Evolutionary conservation across 208 protist genomes (phyloP).

Genomic region (Acanthamoeba sp.): DNA sequence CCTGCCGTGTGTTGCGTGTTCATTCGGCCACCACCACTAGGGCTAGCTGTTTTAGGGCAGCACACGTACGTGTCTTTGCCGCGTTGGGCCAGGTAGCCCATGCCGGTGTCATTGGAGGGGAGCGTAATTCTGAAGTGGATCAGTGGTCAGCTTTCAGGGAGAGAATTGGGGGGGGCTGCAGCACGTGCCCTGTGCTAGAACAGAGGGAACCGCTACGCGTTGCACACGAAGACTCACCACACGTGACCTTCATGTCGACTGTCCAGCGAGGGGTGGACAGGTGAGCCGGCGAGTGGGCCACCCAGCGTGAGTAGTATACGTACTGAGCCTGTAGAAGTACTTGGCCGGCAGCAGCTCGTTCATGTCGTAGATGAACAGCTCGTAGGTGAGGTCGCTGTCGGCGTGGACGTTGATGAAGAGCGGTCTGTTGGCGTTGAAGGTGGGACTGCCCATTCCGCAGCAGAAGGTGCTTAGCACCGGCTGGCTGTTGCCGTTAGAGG

Average conservation of each 20-base stretch:
- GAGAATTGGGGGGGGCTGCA: not conserved
- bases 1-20: too few species aligned
- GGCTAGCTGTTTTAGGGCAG: too few species aligned
- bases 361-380: slow-evolving; percentile 51
- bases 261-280: not conserved
- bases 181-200: not conserved
- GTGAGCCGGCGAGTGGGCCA: not conserved
- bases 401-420: not conserved
- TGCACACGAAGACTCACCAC: not conserved
- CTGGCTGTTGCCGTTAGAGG: not conserved
- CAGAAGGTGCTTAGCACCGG: not conserved
- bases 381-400: not conserved
- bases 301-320: not conserved
- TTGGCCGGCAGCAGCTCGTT: not conserved
- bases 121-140: not conserved
- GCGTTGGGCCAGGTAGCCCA: not conserved
- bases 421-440: not conserved
- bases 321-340: not conserved
- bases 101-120: slow-evolving; percentile 17
- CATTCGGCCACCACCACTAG: too few species aligned
- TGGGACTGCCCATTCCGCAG: not conserved
- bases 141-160: not conserved
- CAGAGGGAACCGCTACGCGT: not conserved
- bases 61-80: not conserved
- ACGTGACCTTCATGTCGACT: not conserved